Conservation (phyloP, 208 protist species). For the Wallacemonas collosoma region DNA sequence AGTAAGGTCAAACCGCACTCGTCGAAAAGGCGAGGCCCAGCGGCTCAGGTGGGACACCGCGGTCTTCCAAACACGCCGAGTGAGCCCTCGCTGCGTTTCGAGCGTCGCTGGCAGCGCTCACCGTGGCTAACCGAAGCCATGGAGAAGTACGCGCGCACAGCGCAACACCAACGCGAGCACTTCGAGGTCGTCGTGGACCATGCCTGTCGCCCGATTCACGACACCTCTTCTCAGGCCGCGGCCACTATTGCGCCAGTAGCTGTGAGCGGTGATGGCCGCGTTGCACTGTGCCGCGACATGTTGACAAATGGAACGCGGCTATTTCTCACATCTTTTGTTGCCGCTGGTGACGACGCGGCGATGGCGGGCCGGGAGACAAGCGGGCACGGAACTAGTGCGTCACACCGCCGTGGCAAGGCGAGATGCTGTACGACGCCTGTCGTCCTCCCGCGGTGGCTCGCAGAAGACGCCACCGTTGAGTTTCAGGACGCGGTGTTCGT, state of each 20-base stretch:
- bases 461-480: too few relatives aligned
- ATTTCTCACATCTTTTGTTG: not conserved
- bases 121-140: constrained; percentile 13
- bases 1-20: too few relatives aligned
- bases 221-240: not conserved
- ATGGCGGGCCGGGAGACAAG: too few relatives aligned
- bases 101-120: not conserved
- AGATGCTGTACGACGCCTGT: too few relatives aligned
- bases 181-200: not conserved
- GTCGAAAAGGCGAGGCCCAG: too few relatives aligned
- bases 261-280: not conserved
- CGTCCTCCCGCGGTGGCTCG: too few relatives aligned
- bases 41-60: too few relatives aligned
- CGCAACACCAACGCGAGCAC: not conserved
- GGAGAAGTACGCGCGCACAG: not conserved
- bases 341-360: too few relatives aligned
- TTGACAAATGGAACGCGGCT: not conserved
- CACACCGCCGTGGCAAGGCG: too few relatives aligned
- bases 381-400: too few relatives aligned
- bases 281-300: not conserved
- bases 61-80: not conserved
- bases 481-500: constrained; percentile 12
- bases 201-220: too few relatives aligned
- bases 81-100: not conserved
- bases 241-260: not conserved